Evolutionary conservation across 2,329 filamentous ascomycete species (phyloP), one percentile per base, ranked within the genome.

Genomic region (Botrytis cinerea): DNA sequence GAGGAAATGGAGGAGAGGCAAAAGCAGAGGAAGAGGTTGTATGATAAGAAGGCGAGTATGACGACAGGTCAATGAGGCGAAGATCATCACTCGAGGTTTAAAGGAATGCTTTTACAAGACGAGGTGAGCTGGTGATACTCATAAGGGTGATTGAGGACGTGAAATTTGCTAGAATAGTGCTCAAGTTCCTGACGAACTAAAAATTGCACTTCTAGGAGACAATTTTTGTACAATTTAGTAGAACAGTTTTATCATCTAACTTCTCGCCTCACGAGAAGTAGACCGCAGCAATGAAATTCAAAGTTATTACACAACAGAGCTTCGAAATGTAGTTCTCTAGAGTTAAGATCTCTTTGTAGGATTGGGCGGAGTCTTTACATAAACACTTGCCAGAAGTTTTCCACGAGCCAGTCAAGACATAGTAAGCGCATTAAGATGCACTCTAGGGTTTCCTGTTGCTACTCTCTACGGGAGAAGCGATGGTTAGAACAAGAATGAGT

Each of bases 11-110:
- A 75, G 35, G 75, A 78, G 66, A 73, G 78, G 28, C 74, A 78
- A 16, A 74, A 75, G 59, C 78, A 79, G 54, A 79, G 67, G 54
- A 28, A 60, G 43, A 76, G 73, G 14, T 57, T 79, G 8, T 76
- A 73, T 46, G 72, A 78, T 59, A 73, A 74, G 71, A 75, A 76
- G 60, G n/a, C 12, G 38, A 68, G 32, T 3, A 28, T 2, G 1
- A 25, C 8, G 10, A 68, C 7, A 3, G 48, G n/a, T 9, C 9
- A 32, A n/a, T 32, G 20, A 57, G 40, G 2, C 4, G 3, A 68
- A 12, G n/a, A 28, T 57, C 9, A 43, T 28, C 22, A 9, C n/a
- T 10, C 16, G 22, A 51, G 45, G 32, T 12, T 38, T 12, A 2
- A 16, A 35, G 2, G 25, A 1, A 64, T 14, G 62, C n/a, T 18